Percentiles rank a stretch among this genome's conserved stretches.
Evolutionary conservation across 306 rosid genomes (phyloP).

Genomic region (Cucurbita maxima): DNA sequence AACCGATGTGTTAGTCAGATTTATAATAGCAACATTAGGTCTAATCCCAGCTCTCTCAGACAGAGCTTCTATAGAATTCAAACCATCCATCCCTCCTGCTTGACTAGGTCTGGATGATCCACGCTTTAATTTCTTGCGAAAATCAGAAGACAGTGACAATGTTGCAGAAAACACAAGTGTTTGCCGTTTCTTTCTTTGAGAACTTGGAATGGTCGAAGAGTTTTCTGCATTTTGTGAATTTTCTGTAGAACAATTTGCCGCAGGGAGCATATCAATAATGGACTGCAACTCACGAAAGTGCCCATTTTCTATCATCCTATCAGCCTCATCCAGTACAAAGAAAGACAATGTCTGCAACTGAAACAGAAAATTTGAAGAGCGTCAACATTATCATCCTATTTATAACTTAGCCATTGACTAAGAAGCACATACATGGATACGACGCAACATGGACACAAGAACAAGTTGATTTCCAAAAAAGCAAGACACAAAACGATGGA

Average conservation of each 20-base stretch:
- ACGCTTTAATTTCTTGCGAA: conserved; percentile 80
- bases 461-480: no score
- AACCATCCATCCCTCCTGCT: conserved; percentile 31
- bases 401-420: not conserved
- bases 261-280: conserved; percentile 87
- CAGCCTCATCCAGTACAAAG: conserved; percentile 96
- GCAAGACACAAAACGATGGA: no score
- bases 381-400: not conserved
- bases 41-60: conserved; percentile 88
- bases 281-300: conserved; percentile 88
- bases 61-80: conserved; percentile 74
- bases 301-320: conserved; percentile 84
- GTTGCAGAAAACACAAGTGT: conserved; percentile 95
- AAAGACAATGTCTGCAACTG: conserved; percentile 87
- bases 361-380: conserved; percentile 18
- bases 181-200: conserved; percentile 84
- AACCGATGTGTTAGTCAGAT: conserved; percentile 63
- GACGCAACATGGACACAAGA: no score
- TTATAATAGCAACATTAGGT: conserved; percentile 75
- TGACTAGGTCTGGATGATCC: conserved; percentile 44
- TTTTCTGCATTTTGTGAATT: conserved; percentile 28
- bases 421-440: no score
- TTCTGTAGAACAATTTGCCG: conserved; percentile 24
- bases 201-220: conserved; percentile 36
- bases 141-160: conserved; percentile 74